Percentiles rank a stretch among this genome's conserved stretches.
Conservation (phyloP, 257 asterid genomes). For the Sherardia arvensis region DNA sequence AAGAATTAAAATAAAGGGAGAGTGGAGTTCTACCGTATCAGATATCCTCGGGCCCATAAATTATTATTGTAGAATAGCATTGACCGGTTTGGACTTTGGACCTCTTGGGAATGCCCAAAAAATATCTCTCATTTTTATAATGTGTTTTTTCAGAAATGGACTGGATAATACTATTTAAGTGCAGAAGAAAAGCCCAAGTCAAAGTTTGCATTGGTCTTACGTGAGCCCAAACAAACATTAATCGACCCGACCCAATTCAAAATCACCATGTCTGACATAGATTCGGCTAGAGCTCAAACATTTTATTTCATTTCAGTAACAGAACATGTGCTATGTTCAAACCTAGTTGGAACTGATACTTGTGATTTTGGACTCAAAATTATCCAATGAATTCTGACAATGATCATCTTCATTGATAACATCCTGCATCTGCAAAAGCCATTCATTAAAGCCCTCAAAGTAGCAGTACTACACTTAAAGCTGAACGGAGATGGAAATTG, state of each 20-base stretch:
- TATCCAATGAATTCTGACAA: no score
- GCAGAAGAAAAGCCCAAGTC: neutral
- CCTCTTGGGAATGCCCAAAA: neutral
- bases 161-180: neutral
- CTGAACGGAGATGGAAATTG: neutral
- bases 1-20: no score
- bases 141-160: neutral
- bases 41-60: constrained; percentile 5
- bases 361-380: no score
- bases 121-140: neutral
- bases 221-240: neutral
- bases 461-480: no score
- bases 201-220: neutral
- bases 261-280: neutral
- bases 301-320: no score
- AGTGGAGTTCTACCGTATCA: neutral
- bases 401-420: no score
- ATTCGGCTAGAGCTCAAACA: no score
- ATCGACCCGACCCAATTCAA: neutral
- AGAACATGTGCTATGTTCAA: no score
- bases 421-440: no score
- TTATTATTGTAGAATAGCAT: neutral
- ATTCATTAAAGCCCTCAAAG: no score
- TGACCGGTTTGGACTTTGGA: neutral
- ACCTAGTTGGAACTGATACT: no score